Conservation (phyloP, 106 monocot species). For the Phalaenopsis aphrodite region DNA sequence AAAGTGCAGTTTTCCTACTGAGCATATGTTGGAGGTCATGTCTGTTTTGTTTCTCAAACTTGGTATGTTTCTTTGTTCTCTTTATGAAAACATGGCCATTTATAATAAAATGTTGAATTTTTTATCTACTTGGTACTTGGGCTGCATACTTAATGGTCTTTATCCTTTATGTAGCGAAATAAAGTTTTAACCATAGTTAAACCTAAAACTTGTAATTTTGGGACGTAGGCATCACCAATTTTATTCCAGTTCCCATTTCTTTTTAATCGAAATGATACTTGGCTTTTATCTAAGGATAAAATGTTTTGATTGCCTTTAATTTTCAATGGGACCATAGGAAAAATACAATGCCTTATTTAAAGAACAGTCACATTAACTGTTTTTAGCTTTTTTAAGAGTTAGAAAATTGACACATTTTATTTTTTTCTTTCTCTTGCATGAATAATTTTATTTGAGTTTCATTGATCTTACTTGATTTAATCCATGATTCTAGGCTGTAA, state of each 20-base stretch:
- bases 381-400: not conserved
- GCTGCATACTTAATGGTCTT: not conserved
- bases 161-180: not conserved
- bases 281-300: not conserved
- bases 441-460: no score
- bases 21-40: constrained; percentile 47
- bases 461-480: no score
- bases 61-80: constrained; percentile 40
- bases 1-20: constrained; percentile 33
- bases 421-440: no score
- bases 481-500: no score
- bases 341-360: not conserved
- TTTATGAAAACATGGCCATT: not conserved
- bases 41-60: constrained; percentile 70
- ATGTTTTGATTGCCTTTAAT: not conserved
- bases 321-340: not conserved
- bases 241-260: not conserved
- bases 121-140: not conserved
- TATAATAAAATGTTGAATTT: not conserved
- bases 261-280: not conserved
- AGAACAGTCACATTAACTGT: not conserved
- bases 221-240: not conserved
- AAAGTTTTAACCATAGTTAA: not conserved
- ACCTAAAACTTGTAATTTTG: not conserved
- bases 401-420: no score